These are phyloP conservation scores for Kodamaea jinghongensis DNA, from an alignment of 805 yeast genomes.

Conservation along the genomic window DNA sequence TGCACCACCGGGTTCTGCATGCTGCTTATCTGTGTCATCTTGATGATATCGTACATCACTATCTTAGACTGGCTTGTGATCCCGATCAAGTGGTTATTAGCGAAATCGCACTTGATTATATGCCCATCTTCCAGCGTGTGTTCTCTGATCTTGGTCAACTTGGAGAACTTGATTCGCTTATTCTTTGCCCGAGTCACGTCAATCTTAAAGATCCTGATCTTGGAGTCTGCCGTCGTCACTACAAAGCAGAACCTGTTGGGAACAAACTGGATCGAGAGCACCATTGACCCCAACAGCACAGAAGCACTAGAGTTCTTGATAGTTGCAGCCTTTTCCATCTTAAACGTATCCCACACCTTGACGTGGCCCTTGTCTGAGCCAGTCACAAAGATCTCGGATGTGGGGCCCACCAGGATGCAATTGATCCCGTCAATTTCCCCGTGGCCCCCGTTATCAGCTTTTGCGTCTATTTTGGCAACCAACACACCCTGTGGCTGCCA, in stretches of 20 bases:
- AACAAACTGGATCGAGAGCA: slow-evolving; percentile 51
- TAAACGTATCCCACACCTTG: slow-evolving; percentile 73
- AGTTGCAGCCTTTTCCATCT: slow-evolving; percentile 60
- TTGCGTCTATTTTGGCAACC: slow-evolving; percentile 61
- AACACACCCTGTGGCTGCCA: slow-evolving; percentile 46
- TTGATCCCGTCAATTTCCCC: slow-evolving; percentile 41
- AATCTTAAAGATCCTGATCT: slow-evolving; percentile 35
- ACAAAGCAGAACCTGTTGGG: slow-evolving; percentile 57
- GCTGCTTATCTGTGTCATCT: slow-evolving; percentile 41
- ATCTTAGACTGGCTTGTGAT: slow-evolving; percentile 55
- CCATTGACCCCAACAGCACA: slow-evolving; percentile 46
- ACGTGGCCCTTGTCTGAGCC: slow-evolving; percentile 75
- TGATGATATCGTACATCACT: slow-evolving; percentile 54
- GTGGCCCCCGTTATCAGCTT: slow-evolving; percentile 42
- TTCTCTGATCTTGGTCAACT: slow-evolving; percentile 38
- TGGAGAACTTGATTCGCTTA: slow-evolving; percentile 29
- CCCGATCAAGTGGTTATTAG: slow-evolving; percentile 44
- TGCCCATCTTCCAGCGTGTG: slow-evolving; percentile 38
- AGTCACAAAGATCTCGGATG: slow-evolving; percentile 64
- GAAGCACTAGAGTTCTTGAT: slow-evolving; percentile 46
- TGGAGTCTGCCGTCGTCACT: slow-evolving; percentile 50
- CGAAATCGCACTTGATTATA: slow-evolving; percentile 44
- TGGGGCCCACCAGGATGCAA: slow-evolving; percentile 56
- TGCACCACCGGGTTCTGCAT: slow-evolving; percentile 57
- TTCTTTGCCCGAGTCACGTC: slow-evolving; percentile 35